Evolutionary conservation across 2,329 filamentous ascomycete genomes (phyloP), one percentile per base, ranked within the genome.

Genomic region (Penicillium sclerotigenum): DNA sequence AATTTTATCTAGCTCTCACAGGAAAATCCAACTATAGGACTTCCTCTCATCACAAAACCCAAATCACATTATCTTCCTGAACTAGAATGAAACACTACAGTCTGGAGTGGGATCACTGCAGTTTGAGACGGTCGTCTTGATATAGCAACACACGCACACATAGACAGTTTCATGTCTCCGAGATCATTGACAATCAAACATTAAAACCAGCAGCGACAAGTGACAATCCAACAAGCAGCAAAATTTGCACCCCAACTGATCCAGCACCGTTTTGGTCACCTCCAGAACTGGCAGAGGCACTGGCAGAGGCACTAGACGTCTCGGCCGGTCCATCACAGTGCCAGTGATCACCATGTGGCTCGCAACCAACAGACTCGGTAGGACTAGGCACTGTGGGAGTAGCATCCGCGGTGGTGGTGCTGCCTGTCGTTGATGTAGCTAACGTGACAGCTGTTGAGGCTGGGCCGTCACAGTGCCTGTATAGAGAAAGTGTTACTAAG

Each of bases 391-490:
- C 31, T 6, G 50, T 52, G 3, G 62, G 53, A 26, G 56, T 57
- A 36, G 29, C 54, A 18, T 43, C 26, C 0, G 26, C 7, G 20
- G 36, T 20, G 6, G 52, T 52, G 2, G 52, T 56, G 37, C 45
- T 37, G 31, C 31, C 8, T 33, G 31, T 16, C 5, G 31, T 33
- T 16, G 31, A 33, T 33, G 31, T 33, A 33, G 13, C 31, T 16
- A 14, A 33, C n/a, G 37, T 34, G 10, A 18, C 40, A 26, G 16
- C 26, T n/a, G 57, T 36, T 3, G 61, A 56, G 9, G 62, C 65
- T 13, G 68, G 66, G 5, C 65, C 69, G 8, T 68, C 65, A 42
- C 69, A 71, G 52, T 71, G 68, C 68, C 69, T 70, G n/a, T 11
- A 31, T 24, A 16, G 4, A n/a, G n/a, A 9, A 38, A 18, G 13